Conservation (phyloP, 2,329 filamentous ascomycete genomes). For the Ophioceras dolichostomum region DNA sequence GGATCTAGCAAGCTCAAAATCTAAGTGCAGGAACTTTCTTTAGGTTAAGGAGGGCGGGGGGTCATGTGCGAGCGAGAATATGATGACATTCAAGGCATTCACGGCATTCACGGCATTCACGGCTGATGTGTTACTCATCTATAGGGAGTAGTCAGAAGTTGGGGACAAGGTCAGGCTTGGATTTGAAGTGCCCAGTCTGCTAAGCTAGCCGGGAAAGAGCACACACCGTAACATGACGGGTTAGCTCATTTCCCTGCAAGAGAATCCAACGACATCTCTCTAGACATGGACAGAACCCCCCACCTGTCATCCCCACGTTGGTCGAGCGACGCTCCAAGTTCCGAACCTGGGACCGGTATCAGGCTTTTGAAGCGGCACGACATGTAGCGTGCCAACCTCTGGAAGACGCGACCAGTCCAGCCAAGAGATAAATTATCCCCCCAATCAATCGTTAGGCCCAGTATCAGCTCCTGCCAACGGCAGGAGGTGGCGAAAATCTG, state of each 20-base stretch:
- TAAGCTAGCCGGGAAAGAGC: too few species aligned
- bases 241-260: not conserved
- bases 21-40: too few species aligned
- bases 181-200: slow-evolving; percentile 1
- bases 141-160: too few species aligned
- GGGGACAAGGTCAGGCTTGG: slow-evolving; percentile 3
- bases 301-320: slow-evolving; percentile 2
- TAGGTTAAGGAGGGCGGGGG: too few species aligned
- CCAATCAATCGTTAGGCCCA: slow-evolving; percentile 3
- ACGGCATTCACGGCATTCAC: too few species aligned
- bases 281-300: slow-evolving; percentile 2
- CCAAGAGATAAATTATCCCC: slow-evolving; percentile 1
- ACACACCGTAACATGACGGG: too few species aligned
- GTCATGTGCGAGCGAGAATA: too few species aligned
- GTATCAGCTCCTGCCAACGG: slow-evolving; percentile 1
- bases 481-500: slow-evolving; percentile 1
- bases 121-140: too few species aligned
- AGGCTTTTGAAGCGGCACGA: slow-evolving; percentile 1
- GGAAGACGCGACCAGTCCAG: slow-evolving; percentile 8
- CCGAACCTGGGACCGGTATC: slow-evolving; percentile 1
- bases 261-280: slow-evolving; percentile 2
- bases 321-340: slow-evolving; percentile 4
- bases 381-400: not conserved
- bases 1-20: too few species aligned
- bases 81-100: too few species aligned